Evolutionary conservation across 2,329 filamentous ascomycete species (phyloP).

Genomic region (Xylariomycetidae sp.): DNA sequence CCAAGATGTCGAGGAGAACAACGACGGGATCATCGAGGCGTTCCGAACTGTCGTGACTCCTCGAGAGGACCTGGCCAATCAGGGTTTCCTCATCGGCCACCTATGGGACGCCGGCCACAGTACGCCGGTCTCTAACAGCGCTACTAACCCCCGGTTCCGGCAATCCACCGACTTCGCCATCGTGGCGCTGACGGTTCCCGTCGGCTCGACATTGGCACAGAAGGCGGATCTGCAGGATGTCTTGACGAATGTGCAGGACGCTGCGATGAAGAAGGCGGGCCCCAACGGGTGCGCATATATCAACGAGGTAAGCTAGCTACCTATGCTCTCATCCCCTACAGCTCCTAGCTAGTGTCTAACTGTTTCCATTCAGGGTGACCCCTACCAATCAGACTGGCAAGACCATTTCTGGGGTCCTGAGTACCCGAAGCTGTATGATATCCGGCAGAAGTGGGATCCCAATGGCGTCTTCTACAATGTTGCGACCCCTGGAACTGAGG

Average conservation of each 20-base stretch:
- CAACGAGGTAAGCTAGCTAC: slow-evolving; percentile 39
- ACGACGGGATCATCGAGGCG: slow-evolving; percentile 30
- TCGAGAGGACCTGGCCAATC: slow-evolving; percentile 19
- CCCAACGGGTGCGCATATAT: slow-evolving; percentile 38
- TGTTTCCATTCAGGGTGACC: slow-evolving; percentile 25
- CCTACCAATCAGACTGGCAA: slow-evolving; percentile 26
- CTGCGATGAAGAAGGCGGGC: slow-evolving; percentile 30
- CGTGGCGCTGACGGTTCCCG: slow-evolving; percentile 26
- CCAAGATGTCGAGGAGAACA: slow-evolving; percentile 30
- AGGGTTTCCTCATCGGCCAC: slow-evolving; percentile 32
- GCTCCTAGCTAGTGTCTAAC: too few species aligned
- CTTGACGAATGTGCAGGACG: slow-evolving; percentile 33
- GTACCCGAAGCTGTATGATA: slow-evolving; percentile 20
- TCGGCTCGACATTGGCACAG: slow-evolving; percentile 36
- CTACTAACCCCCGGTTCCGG: slow-evolving; percentile 35
- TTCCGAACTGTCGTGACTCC: slow-evolving; percentile 28
- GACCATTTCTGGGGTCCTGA: slow-evolving; percentile 22
- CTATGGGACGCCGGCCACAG: slow-evolving; percentile 34
- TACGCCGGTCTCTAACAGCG: slow-evolving; percentile 30
- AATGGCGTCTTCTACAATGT: slow-evolving; percentile 22
- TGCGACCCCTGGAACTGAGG: slow-evolving; percentile 20
- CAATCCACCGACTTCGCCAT: slow-evolving; percentile 32
- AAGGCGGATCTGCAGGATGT: slow-evolving; percentile 36
- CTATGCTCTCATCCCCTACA: too few species aligned
- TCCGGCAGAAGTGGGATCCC: slow-evolving; percentile 27